phyloP scores from a whole-genome alignment of 2,329 filamentous ascomycete species.

The Exophiala sideris region DNA sequence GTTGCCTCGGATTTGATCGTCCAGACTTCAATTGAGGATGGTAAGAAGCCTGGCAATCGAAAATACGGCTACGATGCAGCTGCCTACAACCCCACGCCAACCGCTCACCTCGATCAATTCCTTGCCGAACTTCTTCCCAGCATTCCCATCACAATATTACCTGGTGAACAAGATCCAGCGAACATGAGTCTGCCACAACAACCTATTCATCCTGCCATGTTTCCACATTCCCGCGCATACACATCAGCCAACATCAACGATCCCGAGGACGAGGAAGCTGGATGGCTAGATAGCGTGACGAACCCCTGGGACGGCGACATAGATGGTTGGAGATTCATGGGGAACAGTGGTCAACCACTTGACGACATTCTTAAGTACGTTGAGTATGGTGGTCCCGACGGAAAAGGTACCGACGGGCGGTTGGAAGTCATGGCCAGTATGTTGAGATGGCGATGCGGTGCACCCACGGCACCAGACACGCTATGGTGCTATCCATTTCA shows the following conservation, averaged over 20 bases:
- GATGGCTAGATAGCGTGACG: slow-evolving; percentile 84
- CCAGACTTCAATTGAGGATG: slow-evolving; percentile 34
- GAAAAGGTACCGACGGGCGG: slow-evolving; percentile 49
- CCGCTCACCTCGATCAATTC: slow-evolving; percentile 78
- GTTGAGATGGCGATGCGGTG: slow-evolving; percentile 85
- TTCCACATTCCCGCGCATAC: slow-evolving; percentile 71
- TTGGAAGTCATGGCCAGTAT: slow-evolving; percentile 91
- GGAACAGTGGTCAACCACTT: slow-evolving; percentile 86
- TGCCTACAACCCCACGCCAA: slow-evolving; percentile 81
- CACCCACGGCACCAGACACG: slow-evolving; percentile 93
- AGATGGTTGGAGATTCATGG: slow-evolving; percentile 83
- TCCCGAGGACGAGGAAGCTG: slow-evolving; percentile 45
- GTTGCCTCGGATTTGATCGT: slow-evolving; percentile 21
- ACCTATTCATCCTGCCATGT: slow-evolving; percentile 87
- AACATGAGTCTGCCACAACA: slow-evolving; percentile 90
- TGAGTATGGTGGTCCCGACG: slow-evolving; percentile 41
- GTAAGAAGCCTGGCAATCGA: slow-evolving; percentile 56
- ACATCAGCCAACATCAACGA: slow-evolving; percentile 44
- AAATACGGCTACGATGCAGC: slow-evolving; percentile 94
- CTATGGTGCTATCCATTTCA: slow-evolving; percentile 98
- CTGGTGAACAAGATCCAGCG: slow-evolving; percentile 79
- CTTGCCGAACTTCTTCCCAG: slow-evolving; percentile 76
- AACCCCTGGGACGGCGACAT: slow-evolving; percentile 92
- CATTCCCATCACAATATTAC: slow-evolving; percentile 83
- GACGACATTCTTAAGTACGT: slow-evolving; percentile 94